Conservation (phyloP, 2,329 filamentous ascomycete species). For the Fusarium falciforme region DNA sequence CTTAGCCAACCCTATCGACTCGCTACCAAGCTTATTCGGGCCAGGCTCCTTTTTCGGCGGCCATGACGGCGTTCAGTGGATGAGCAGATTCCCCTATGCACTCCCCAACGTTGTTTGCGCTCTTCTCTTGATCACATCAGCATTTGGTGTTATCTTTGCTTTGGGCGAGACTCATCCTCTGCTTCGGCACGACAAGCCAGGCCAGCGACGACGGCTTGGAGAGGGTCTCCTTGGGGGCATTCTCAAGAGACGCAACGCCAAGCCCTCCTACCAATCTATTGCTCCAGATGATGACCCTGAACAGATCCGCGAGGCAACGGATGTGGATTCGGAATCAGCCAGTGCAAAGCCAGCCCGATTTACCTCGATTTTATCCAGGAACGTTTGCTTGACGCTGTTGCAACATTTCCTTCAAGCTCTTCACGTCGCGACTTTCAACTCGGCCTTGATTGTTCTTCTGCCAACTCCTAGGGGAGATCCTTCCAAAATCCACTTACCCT, state of each 20-base stretch:
- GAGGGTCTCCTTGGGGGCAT: background rate
- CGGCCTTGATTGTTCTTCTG: constrained; percentile 35
- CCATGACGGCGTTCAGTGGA: background rate
- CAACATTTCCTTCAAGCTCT: constrained; percentile 21
- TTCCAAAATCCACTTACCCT: background rate
- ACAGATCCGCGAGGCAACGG: background rate
- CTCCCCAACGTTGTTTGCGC: background rate
- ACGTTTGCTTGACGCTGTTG: constrained; percentile 28
- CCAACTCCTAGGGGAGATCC: background rate
- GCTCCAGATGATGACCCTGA: background rate
- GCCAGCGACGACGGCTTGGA: background rate
- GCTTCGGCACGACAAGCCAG: background rate
- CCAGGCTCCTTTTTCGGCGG: background rate
- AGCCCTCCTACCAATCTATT: background rate
- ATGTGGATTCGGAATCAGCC: background rate
- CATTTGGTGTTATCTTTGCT: background rate
- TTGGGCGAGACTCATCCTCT: background rate
- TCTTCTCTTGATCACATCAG: background rate
- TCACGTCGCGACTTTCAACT: constrained; percentile 35
- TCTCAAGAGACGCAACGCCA: background rate
- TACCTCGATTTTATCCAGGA: background rate
- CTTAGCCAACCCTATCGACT: background rate
- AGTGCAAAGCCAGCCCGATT: background rate
- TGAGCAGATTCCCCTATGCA: background rate
- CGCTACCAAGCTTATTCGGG: constrained; percentile 27